Base-by-base conservation (phyloP, 176 grass and related monocot species). In the Zizania latifolia region DNA sequence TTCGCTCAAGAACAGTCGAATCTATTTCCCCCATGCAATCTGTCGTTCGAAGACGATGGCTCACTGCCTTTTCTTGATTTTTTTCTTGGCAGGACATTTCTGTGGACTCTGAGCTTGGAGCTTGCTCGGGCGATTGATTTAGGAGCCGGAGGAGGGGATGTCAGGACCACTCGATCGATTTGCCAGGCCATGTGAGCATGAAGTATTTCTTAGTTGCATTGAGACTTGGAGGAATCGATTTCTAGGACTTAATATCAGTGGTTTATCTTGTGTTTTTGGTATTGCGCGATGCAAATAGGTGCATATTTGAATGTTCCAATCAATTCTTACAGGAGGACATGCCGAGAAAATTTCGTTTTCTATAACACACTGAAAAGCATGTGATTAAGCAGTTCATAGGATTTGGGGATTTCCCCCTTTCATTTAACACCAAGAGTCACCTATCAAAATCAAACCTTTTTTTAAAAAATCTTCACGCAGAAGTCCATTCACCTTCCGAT, bases 141-240 rank as follows among this genome's bases (percentile, higher is more conserved):
- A 30, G 12, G 72, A 67, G 38, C 2, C 57, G 79, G 58, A 4
- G 56, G 74, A 74, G 45, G 70, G 72, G 71, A 96, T 96, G 92
- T 96, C 92, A 44, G 92, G 81, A 3, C 92, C 89, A 22, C 89
- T 96, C 65, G 92, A 92, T 62, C 57, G 81, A 77, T 84, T 86
- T 46, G 86, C 89, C 2, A 84, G 81, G 84, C 92, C 92, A 78
- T 91, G 92, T 96, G 85, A 96, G 92, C 85, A 68, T 58, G 0
- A 5, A 56, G 43, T 44, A 24, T 27, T 81, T 68, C 0, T 58
- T n/a, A n/a, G n/a, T 62, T 56, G 48, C 24, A 39, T 24, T 58
- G 14, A 28, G n/a, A 39, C 50, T 15, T 17, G 14, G 51, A 37
- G 27, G 35, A 59, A 56, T 81, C 55, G 27, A 28, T 75, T 62